A percentile compares a stretch with the other conserved stretches of the same genome.
Evolutionary conservation across 2,329 filamentous ascomycete genomes (phyloP).

Genomic region (Ophiostoma montium): DNA sequence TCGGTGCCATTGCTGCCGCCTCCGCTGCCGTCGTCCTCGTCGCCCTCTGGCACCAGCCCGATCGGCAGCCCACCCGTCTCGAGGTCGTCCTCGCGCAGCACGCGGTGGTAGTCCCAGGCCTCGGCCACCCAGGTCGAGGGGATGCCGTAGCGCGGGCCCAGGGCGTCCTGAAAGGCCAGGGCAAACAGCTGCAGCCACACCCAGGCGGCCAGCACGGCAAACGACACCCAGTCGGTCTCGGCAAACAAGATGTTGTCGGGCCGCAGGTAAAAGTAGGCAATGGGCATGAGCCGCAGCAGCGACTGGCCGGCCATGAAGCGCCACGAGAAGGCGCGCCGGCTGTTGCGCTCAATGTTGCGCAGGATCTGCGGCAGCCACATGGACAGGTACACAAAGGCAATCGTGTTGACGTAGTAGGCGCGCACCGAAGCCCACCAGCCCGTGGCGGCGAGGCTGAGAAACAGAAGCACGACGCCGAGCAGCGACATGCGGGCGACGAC

Average conservation of each 20-base stretch:
- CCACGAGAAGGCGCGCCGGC: conserved; percentile 81
- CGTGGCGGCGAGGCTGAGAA: conserved; percentile 43
- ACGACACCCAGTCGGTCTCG: conserved; percentile 49
- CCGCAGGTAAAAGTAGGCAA: conserved; percentile 74
- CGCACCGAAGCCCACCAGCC: conserved; percentile 45
- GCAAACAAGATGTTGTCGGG: conserved; percentile 71
- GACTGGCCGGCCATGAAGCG: conserved; percentile 81
- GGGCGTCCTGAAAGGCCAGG: conserved; percentile 66
- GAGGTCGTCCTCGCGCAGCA: conserved; percentile 67
- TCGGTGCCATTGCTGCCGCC: not conserved
- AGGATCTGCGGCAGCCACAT: conserved; percentile 88
- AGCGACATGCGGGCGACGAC: conserved; percentile 45
- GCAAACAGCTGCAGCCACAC: conserved; percentile 74
- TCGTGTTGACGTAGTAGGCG: conserved; percentile 42
- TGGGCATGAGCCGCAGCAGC: conserved; percentile 59
- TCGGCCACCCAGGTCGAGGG: conserved; percentile 53
- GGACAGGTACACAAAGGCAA: conserved; percentile 67
- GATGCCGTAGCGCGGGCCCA: conserved; percentile 80
- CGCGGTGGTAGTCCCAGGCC: conserved; percentile 90
- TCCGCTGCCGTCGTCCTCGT: not conserved
- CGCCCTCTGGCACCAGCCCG: conserved; percentile 33
- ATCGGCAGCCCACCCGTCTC: conserved; percentile 73
- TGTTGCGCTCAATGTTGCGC: conserved; percentile 82
- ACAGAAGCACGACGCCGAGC: conserved; percentile 38
- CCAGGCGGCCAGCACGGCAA: conserved; percentile 57